Conservation (phyloP, 768 basidiomycete genomes). For the Mycena crocata region DNA sequence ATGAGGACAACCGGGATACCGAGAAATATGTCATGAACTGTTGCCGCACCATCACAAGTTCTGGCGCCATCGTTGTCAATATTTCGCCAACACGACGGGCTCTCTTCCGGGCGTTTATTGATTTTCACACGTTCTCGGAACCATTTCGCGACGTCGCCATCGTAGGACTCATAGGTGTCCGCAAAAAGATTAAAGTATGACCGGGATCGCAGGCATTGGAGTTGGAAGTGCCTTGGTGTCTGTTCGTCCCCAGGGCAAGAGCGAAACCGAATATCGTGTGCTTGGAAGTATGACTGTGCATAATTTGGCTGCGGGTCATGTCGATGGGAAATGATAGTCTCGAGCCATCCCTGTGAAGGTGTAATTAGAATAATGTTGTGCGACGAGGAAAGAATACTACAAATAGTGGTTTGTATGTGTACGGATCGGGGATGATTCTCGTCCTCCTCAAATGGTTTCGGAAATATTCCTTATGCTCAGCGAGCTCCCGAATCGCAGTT, state of each 20-base stretch:
- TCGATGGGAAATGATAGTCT: neutral
- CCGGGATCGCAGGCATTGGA: neutral
- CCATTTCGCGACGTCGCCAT: neutral
- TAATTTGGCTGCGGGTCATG: neutral
- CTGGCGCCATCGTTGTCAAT: neutral
- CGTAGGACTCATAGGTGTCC: neutral
- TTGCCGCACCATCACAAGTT: neutral
- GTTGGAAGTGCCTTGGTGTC: neutral
- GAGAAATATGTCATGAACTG: neutral
- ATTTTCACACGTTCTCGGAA: neutral
- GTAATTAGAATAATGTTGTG: neutral
- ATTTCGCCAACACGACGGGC: neutral
- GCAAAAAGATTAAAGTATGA: neutral
- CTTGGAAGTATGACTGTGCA: neutral
- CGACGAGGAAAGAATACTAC: neutral
- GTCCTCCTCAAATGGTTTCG: neutral
- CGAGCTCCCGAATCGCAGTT: neutral
- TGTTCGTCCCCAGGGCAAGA: neutral
- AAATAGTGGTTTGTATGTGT: slow-evolving; percentile 5
- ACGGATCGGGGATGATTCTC: neutral
- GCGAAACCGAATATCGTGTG: neutral
- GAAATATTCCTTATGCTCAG: neutral
- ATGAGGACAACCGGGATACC: slow-evolving; percentile 5
- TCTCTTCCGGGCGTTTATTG: neutral
- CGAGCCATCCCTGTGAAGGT: neutral